These are phyloP conservation scores for Pythium coloratum DNA, from an alignment of 352 stramenopile species.

Conservation along the genomic window DNA sequence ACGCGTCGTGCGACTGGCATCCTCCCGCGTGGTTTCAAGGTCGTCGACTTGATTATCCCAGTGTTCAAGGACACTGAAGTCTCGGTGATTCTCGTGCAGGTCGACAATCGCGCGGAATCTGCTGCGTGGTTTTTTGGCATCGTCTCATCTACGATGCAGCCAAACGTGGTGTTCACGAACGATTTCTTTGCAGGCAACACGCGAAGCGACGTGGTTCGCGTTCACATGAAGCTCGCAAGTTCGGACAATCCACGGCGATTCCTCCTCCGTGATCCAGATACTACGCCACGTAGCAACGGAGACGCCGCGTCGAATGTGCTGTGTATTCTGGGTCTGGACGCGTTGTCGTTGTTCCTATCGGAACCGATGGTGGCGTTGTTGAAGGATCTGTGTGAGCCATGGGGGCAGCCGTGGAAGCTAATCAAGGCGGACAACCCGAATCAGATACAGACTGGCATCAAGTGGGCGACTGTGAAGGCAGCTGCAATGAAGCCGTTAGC, in stretches of 20 bases:
- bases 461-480: too few species aligned
- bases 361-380: too few species aligned
- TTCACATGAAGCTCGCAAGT: background rate
- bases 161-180: background rate
- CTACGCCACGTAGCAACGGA: too few species aligned
- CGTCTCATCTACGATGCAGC: slow-evolving; percentile 1
- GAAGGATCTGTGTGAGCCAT: too few species aligned
- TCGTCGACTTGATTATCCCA: slow-evolving; percentile 24
- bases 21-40: slow-evolving; percentile 9
- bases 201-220: background rate
- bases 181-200: background rate
- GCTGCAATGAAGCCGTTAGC: too few species aligned
- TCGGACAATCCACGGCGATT: background rate
- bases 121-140: too few species aligned
- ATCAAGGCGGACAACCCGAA: too few species aligned
- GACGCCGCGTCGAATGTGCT: too few species aligned
- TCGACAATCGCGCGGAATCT: background rate
- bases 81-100: slow-evolving; percentile 15
- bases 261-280: background rate
- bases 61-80: slow-evolving; percentile 11
- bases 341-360: too few species aligned
- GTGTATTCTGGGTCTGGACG: too few species aligned
- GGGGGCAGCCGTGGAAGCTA: too few species aligned
- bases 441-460: too few species aligned
- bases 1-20: slow-evolving; percentile 24